Percentiles rank a stretch among this genome's conserved stretches.
Evolutionary conservation across 257 asterid genomes (phyloP).

Genomic region (Solanum chilense): DNA sequence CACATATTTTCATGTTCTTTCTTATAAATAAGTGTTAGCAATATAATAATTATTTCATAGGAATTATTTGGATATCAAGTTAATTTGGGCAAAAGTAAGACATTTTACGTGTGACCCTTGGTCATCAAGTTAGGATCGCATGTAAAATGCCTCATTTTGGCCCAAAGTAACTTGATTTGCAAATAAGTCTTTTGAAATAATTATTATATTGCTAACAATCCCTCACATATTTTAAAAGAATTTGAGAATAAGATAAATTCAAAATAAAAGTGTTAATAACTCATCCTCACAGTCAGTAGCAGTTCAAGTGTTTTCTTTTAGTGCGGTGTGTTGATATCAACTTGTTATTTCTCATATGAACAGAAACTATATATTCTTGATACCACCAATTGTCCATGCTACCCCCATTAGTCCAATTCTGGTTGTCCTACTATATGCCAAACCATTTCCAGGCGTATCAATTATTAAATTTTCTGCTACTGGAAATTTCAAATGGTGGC

Average conservation of each 20-base stretch:
- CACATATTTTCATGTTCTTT: not conserved
- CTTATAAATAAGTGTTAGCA: not conserved
- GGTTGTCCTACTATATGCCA: not conserved
- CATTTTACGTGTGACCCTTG: not conserved
- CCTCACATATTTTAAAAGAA: not conserved
- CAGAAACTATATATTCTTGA: not conserved
- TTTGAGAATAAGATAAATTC: not conserved
- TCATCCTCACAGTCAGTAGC: not conserved
- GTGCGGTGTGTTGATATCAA: not conserved
- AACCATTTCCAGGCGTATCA: not conserved
- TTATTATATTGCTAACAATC: not conserved
- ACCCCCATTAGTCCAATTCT: not conserved
- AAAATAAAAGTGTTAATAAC: too few relatives aligned
- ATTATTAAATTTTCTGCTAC: not conserved
- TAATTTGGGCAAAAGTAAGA: not conserved
- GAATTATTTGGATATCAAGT: not conserved
- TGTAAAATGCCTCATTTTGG: not conserved
- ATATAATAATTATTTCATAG: too few relatives aligned
- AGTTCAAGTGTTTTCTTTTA: not conserved
- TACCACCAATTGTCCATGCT: not conserved
- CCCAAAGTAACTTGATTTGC: not conserved
- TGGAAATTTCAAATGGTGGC: not conserved
- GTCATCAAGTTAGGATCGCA: not conserved
- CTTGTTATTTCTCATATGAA: not conserved
- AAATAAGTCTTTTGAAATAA: not conserved